Conservation (phyloP, 139 green algal genomes). For the Eudorina sp. region DNA sequence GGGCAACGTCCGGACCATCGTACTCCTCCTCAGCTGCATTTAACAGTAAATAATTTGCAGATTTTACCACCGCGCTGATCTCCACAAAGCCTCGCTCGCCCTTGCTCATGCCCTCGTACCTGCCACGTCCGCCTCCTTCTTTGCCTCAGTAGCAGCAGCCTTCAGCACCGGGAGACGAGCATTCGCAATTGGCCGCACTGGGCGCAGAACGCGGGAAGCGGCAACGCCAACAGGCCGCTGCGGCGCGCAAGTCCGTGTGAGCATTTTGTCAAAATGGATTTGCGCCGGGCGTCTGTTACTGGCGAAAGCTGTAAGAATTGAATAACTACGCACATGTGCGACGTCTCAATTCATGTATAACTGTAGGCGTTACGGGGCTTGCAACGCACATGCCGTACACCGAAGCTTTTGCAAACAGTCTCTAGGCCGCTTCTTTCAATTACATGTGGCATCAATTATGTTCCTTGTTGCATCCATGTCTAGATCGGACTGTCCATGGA, state of each 20-base stretch:
- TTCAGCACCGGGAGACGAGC: not conserved
- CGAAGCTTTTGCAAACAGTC: too few relatives aligned
- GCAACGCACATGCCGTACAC: too few relatives aligned
- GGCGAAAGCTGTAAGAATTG: too few relatives aligned
- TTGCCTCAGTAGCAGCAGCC: conserved; percentile 32
- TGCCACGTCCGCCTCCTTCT: conserved; percentile 51
- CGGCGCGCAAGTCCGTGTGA: conserved; percentile 19
- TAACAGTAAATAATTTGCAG: not conserved
- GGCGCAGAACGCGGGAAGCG: not conserved
- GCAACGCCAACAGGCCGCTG: conserved; percentile 31
- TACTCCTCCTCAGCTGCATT: conserved; percentile 57
- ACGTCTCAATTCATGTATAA: too few relatives aligned
- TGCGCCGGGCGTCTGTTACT: too few relatives aligned
- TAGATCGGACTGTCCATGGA: too few relatives aligned
- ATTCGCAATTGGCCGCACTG: not conserved
- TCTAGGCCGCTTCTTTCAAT: too few relatives aligned
- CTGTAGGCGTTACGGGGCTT: too few relatives aligned
- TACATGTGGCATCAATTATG: too few relatives aligned
- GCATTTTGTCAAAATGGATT: conserved; percentile 27
- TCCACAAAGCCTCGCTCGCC: not conserved
- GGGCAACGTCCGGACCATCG: conserved; percentile 50
- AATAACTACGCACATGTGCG: too few relatives aligned
- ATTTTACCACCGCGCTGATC: not conserved
- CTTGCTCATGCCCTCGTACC: conserved; percentile 32
- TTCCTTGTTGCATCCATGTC: too few relatives aligned